Base-by-base conservation (phyloP, 495 filamentous ascomycete species). In the Peziza echinospora region DNA sequence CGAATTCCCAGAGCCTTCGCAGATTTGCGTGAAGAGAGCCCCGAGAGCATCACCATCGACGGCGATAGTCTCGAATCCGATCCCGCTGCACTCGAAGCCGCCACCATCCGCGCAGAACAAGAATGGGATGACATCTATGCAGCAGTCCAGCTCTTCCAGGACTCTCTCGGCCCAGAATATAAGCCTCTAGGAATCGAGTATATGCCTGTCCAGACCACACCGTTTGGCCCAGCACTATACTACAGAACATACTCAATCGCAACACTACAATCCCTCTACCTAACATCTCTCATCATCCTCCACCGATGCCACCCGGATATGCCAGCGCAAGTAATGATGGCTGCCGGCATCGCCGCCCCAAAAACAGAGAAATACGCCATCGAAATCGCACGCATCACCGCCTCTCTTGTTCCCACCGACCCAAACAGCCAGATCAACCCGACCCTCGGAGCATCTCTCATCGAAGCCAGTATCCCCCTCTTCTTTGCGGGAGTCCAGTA, bases 401-500 rank as follows among this genome's bases (percentile, higher is more conserved):
- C 83, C 0, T 89, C 84, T 1, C 67, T 96, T 26, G 70, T 76
- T 6, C 83, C 84, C 42, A 68, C 70, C 3, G 64, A 67, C 9
- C 64, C 70, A 37, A 56, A 66, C 4, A 67, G 69, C 21, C 65
- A 62, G 25, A 72, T 94, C 0, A 86, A 76, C 50, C 86, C 87
- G 17, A 69, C 73, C n/a, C 69, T 91, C 39, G 85, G 81, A 9
- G 79, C 80, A 3, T 82, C 77, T 0, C 67, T 93, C 13, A 81
- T 80, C 34, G 85, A 96, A 62, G 73, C 71, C 52, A 74, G 74
- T 1, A 76, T 93, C 51, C 71, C 76, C 1, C 61, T 93, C 2
- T 96, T 96, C 64, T 82, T 93, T 24, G 77, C 86, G 0, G 89
- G 71, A 0, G 71, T 96, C 17, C 73, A 94, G 67, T 93, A 80